These are phyloP conservation scores for Trifolium pratense DNA, from an alignment of 306 rosid species.

Conservation along the genomic window DNA sequence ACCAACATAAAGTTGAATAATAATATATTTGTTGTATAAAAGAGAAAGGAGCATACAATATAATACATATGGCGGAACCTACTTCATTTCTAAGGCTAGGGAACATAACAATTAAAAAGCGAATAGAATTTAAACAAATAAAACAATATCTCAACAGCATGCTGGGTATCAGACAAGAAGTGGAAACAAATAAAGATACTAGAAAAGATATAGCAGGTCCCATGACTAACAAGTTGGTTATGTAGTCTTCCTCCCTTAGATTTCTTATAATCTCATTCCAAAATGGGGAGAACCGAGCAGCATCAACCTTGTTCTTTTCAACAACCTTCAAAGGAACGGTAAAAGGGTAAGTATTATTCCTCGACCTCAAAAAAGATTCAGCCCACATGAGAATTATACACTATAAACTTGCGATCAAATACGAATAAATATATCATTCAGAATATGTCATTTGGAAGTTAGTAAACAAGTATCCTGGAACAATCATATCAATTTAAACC, in stretches of 20 bases:
- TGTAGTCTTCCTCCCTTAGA: constrained; percentile 94
- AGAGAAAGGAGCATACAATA: background rate
- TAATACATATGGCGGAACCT: background rate
- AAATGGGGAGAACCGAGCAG: constrained; percentile 85
- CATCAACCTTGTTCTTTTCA: constrained; percentile 74
- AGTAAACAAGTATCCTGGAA: constrained; percentile 9
- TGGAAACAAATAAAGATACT: background rate
- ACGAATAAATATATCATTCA: constrained; percentile 5
- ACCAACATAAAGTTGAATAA: background rate
- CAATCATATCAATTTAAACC: constrained; percentile 13
- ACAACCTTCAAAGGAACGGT: constrained; percentile 52
- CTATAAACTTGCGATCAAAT: constrained; percentile 18
- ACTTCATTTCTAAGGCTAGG: background rate
- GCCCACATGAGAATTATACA: background rate
- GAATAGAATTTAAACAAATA: background rate
- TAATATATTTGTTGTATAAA: constrained; percentile 4
- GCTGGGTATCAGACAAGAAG: constrained; percentile 1
- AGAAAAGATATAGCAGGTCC: constrained; percentile 14
- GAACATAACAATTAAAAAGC: background rate
- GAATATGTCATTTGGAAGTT: background rate
- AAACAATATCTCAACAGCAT: background rate
- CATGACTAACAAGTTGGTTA: constrained; percentile 79
- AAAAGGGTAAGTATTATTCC: constrained; percentile 33
- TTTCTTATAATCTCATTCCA: constrained; percentile 89
- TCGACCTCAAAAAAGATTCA: constrained; percentile 25